Evolutionary conservation across 2,329 filamentous ascomycete species (phyloP).

Genomic region (Aspergillus aculeatinus): DNA sequence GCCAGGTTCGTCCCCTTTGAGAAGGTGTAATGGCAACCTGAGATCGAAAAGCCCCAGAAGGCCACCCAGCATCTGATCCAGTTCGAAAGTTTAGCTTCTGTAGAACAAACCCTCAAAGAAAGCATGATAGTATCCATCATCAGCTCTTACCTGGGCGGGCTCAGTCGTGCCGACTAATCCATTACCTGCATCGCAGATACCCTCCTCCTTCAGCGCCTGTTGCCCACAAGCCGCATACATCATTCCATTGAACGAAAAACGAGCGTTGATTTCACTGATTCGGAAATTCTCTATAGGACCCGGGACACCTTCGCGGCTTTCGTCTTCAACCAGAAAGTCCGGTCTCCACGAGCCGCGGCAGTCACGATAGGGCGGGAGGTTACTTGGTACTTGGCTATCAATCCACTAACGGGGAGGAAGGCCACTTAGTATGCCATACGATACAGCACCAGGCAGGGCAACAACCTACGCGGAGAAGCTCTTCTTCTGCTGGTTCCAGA

Average conservation of each 20-base stretch:
- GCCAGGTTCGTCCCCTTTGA: conserved; percentile 19
- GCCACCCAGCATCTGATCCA: conserved; percentile 4
- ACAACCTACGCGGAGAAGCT: too few species aligned
- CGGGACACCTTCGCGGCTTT: neutral
- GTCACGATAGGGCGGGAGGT: too few species aligned
- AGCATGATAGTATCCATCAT: neutral
- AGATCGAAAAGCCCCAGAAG: conserved; percentile 14
- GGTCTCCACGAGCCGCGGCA: conserved; percentile 25
- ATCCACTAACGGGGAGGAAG: neutral
- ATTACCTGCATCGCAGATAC: neutral
- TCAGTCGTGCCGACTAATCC: conserved; percentile 2
- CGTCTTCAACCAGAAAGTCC: conserved; percentile 24
- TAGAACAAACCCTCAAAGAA: too few species aligned
- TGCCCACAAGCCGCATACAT: conserved; percentile 12
- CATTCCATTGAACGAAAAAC: conserved; percentile 26
- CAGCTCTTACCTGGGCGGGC: conserved; percentile 10
- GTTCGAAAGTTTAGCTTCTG: neutral
- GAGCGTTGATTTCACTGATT: conserved; percentile 29
- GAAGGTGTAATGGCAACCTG: conserved; percentile 16
- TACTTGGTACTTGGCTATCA: too few species aligned
- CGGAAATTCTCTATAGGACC: conserved; percentile 9
- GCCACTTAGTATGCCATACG: too few species aligned
- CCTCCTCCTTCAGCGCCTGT: conserved; percentile 7
- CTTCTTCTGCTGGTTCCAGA: too few species aligned
- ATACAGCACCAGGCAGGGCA: too few species aligned